phyloP scores from a whole-genome alignment of 2,329 filamentous ascomycete genomes.

The Ascochyta koolunga region DNA sequence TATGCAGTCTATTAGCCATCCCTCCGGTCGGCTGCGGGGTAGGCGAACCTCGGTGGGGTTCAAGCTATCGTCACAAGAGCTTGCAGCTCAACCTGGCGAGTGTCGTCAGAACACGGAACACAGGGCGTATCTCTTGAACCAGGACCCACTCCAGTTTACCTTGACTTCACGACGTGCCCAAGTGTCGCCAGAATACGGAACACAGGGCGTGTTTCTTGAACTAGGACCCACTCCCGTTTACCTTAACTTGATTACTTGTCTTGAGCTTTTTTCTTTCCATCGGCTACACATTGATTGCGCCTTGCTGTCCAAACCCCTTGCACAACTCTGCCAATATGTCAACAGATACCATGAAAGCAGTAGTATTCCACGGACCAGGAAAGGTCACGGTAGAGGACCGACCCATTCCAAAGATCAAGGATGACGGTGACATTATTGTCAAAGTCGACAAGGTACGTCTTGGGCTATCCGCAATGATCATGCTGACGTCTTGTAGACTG shows the following conservation, averaged over 20 bases:
- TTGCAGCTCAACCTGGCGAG: slow-evolving; percentile 3
- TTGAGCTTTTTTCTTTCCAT: neutral
- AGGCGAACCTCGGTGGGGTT: slow-evolving; percentile 34
- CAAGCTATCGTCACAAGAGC: slow-evolving; percentile 21
- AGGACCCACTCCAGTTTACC: slow-evolving; percentile 1
- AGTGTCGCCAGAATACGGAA: slow-evolving; percentile 5
- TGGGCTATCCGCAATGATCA: neutral
- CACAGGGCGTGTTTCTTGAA: slow-evolving; percentile 18
- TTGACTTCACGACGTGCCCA: no score
- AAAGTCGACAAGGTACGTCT: slow-evolving; percentile 69
- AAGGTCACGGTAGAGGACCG: slow-evolving; percentile 79
- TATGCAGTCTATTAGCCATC: slow-evolving; percentile 16
- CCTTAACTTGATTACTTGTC: neutral
- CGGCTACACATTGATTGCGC: neutral
- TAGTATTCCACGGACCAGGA: slow-evolving; percentile 81
- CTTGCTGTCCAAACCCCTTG: neutral
- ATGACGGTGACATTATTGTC: slow-evolving; percentile 77
- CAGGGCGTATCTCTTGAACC: slow-evolving; percentile 7
- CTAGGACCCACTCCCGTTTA: slow-evolving; percentile 3
- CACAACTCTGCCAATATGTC: slow-evolving; percentile 18
- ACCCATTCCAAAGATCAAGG: slow-evolving; percentile 75
- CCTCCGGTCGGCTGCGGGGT: slow-evolving; percentile 24
- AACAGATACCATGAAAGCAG: slow-evolving; percentile 73
- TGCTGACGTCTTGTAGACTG: slow-evolving; percentile 57
- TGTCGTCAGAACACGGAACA: slow-evolving; percentile 17